Evolutionary conservation across 208 protist species (phyloP).

Genomic region (Histomonas meleagridis): DNA sequence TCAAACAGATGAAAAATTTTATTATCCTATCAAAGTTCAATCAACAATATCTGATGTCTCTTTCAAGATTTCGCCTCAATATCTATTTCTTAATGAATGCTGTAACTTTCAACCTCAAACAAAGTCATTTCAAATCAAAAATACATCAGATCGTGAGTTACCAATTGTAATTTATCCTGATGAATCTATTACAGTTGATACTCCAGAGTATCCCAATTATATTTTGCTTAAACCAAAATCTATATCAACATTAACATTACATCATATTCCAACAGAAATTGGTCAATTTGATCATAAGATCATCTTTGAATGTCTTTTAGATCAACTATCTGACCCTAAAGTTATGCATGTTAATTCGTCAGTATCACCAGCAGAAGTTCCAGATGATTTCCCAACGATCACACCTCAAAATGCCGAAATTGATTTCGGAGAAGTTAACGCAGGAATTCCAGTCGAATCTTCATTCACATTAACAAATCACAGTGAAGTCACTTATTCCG

Average conservation of each 20-base stretch:
- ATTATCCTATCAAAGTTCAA: neutral
- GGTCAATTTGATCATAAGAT: neutral
- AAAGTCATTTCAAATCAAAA: neutral
- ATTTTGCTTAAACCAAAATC: neutral
- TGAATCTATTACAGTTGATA: neutral
- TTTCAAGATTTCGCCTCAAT: neutral
- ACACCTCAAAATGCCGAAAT: neutral
- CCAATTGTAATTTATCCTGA: slow-evolving; percentile 5
- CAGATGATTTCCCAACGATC: neutral
- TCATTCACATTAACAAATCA: neutral
- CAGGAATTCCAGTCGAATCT: neutral
- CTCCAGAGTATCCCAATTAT: neutral
- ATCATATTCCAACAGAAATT: neutral
- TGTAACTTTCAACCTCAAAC: neutral
- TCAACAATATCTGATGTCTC: neutral
- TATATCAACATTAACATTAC: neutral
- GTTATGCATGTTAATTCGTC: neutral
- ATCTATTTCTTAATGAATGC: slow-evolving; percentile 15
- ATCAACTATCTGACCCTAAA: neutral
- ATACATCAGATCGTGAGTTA: neutral
- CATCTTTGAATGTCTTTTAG: neutral
- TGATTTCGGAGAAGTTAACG: neutral
- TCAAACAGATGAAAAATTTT: neutral
- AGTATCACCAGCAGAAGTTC: neutral
- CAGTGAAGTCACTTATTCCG: neutral